Base-by-base conservation (phyloP, 106 monocot genomes). In the Dendrobium huoshanense region DNA sequence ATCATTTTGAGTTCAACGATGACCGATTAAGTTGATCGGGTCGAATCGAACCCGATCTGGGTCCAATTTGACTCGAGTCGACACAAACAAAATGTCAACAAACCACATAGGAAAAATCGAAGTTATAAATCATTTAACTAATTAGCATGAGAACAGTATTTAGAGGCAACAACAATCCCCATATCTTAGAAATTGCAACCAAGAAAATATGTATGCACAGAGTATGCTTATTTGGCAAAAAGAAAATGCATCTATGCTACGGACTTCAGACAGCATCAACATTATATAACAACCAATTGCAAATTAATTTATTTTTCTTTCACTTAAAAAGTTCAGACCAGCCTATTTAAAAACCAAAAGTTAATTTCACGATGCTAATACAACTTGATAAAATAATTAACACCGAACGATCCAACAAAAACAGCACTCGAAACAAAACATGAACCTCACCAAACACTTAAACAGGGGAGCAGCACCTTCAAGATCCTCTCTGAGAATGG, bases 401-500 rank as follows among this genome's bases (percentile, higher is more conserved):
- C 19, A 70, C 15, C 0, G n/a, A 74, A 42, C 29, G 22, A 7
- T 41, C 5, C 41, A 41, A 74, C 19, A 43, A 70, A 76, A 16
- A 43, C 3, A 48, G 76, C 48, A 27, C 27, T 25, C 76, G 9
- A 76, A 4, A 25, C 49, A 51, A 75, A 37, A 47, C 20, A 76
- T 79, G 64, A 70, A 55, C 74, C 92, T 88, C 49, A 95, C 95
- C 87, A 89, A 83, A 85, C 83, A 90, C 47, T 93, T 93, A 48
- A 40, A 74, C 44, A 82, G 20, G 20, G 80, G 88, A 33, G 77
- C 88, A 74, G 78, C 80, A 65, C 84, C 88, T 77, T 93, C 86
- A 83, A 99, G 83, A 75, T 85, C 74, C 74, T 91, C 93, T 67
- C 91, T 89, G 84, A 99, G 92, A 82, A 85, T 75, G 22, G 92